These are phyloP conservation scores for Diutina siamensis DNA, from an alignment of 1,139 yeast species.

Conservation along the genomic window DNA sequence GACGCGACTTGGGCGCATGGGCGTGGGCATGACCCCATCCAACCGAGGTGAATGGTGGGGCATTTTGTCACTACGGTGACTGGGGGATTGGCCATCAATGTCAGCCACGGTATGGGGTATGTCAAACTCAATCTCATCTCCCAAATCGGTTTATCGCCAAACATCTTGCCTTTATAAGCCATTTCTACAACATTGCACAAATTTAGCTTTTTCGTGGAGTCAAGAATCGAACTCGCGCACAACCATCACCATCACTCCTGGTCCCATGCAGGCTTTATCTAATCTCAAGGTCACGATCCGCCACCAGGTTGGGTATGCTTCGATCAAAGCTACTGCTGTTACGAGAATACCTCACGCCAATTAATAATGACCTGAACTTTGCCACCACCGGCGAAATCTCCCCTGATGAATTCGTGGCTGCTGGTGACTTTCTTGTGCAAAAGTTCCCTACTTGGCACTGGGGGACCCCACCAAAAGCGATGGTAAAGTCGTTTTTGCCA, in stretches of 20 bases:
- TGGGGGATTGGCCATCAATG: too few relatives aligned
- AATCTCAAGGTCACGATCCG: not conserved
- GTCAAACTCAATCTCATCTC: too few relatives aligned
- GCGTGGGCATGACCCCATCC: too few relatives aligned
- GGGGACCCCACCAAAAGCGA: conserved; percentile 58
- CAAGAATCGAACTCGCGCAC: not conserved
- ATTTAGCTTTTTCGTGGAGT: too few relatives aligned
- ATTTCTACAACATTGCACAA: not conserved
- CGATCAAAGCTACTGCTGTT: conserved; percentile 53
- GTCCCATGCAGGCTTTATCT: not conserved
- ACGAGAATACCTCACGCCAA: conserved; percentile 89
- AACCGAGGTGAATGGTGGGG: too few relatives aligned
- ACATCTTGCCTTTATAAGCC: not conserved
- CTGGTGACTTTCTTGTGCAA: conserved; percentile 85
- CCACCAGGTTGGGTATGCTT: not conserved
- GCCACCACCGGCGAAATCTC: conserved; percentile 80
- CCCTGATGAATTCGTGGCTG: conserved; percentile 84
- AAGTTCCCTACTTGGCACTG: conserved; percentile 98
- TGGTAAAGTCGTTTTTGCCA: conserved; percentile 65
- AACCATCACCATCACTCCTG: too few relatives aligned
- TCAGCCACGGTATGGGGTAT: too few relatives aligned
- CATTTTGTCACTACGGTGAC: too few relatives aligned
- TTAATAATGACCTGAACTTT: conserved; percentile 73
- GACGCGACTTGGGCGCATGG: not conserved
- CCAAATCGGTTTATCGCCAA: not conserved